phyloP scores from a whole-genome alignment of 106 monocot species.

The Dendrobium chrysotoxum region DNA sequence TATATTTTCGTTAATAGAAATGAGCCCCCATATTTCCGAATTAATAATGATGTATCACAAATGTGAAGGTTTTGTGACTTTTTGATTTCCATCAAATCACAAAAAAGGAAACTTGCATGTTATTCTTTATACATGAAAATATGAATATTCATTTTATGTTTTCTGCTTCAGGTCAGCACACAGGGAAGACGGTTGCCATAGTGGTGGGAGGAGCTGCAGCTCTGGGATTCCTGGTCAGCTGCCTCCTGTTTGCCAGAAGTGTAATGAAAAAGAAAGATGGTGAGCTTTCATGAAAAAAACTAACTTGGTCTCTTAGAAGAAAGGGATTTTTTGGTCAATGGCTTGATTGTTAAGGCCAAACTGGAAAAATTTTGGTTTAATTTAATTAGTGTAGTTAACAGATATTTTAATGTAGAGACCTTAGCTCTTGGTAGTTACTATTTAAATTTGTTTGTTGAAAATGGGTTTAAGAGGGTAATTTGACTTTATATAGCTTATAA shows the following conservation, averaged over 20 bases:
- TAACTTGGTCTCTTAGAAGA: neutral
- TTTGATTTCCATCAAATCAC: neutral
- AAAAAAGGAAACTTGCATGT: too few relatives aligned
- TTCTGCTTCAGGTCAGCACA: conserved; percentile 53
- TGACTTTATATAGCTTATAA: too few relatives aligned
- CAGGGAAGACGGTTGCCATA: conserved; percentile 93
- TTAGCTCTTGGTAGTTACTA: neutral
- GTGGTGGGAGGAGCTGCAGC: conserved; percentile 87
- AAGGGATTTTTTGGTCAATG: conserved; percentile 1
- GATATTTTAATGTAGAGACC: too few relatives aligned
- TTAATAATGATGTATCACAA: too few relatives aligned
- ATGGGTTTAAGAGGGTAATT: neutral
- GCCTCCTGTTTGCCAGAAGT: conserved; percentile 73
- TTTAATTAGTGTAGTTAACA: too few relatives aligned
- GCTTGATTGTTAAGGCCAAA: neutral
- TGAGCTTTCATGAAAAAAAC: conserved; percentile 10
- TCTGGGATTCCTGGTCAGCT: conserved; percentile 78
- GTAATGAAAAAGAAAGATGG: conserved; percentile 79
- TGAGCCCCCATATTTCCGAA: too few relatives aligned
- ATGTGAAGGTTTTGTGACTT: neutral
- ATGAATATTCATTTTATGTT: neutral
- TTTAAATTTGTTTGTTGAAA: neutral
- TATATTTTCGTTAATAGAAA: too few relatives aligned
- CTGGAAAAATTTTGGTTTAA: neutral
- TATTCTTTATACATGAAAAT: neutral